Conservation (phyloP, 306 rosid species). For the Prunus persica region DNA sequence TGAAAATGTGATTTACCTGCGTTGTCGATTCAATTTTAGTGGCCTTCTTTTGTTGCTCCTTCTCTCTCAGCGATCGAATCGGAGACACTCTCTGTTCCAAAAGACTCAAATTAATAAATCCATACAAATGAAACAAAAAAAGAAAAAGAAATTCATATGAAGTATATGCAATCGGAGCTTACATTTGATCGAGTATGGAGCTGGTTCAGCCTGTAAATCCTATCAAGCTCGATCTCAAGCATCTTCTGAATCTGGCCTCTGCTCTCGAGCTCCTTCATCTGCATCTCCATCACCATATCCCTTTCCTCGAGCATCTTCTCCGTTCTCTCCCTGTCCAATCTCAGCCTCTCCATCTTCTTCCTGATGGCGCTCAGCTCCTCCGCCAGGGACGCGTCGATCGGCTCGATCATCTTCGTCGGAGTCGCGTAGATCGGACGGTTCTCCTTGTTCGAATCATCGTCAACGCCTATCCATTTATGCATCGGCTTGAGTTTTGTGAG, state of each 20-base stretch:
- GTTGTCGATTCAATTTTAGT: conserved; percentile 30
- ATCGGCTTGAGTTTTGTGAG: conserved; percentile 30
- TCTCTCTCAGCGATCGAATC: conserved; percentile 71
- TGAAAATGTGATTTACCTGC: conserved; percentile 27
- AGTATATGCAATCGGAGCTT: neutral
- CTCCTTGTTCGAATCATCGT: conserved; percentile 43
- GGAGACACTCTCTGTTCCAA: conserved; percentile 70
- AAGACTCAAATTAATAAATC: neutral
- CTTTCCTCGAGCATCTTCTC: conserved; percentile 62
- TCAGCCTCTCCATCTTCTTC: conserved; percentile 71
- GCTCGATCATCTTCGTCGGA: conserved; percentile 21
- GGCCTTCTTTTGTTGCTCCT: conserved; percentile 52
- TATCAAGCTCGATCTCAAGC: conserved; percentile 80
- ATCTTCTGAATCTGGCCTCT: conserved; percentile 70
- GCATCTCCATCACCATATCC: conserved; percentile 42
- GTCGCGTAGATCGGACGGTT: conserved; percentile 29
- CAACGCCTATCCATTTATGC: conserved; percentile 9
- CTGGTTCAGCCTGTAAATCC: conserved; percentile 75
- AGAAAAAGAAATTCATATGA: neutral
- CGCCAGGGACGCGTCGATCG: conserved; percentile 63
- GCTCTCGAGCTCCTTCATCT: conserved; percentile 58
- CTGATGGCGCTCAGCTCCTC: conserved; percentile 76
- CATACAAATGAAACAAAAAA: neutral
- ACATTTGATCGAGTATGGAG: conserved; percentile 68
- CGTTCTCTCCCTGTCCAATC: conserved; percentile 54